Base-by-base conservation (phyloP, 257 asterid genomes). In the Fraxinus americana region DNA sequence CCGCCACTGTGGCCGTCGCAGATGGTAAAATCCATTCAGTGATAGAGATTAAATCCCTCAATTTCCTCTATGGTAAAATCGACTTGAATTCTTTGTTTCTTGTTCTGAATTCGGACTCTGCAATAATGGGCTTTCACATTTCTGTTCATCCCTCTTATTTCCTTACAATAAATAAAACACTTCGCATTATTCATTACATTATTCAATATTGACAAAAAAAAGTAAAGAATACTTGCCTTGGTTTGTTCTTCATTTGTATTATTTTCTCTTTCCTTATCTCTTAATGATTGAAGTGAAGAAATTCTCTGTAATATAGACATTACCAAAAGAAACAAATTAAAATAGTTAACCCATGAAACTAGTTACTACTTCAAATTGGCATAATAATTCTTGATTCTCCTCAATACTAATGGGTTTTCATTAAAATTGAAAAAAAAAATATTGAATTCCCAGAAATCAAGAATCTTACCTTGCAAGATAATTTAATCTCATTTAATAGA, bases 401-500 rank as follows among this genome's bases (percentile, higher is more conserved):
- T 25, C 27, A 25, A 25, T 25, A 25, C 27, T 25, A 25, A 25
- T 25, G 27, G 27, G 27, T 25, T 25, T 25, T 25, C 27, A 25
- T 25, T 25, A 25, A 25, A 25, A 25, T 25, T 25, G 27, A 25
- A 25, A 25, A 25, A 25, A 25, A 25, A 39, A 50, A 19, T 12
- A 5, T 48, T 19, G 65, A 6, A 23, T 19, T 19, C 16, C 10
- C 8, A 57, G 29, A 59, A 21, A 59, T 21, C 4, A 34, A 69
- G 21, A 57, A 52, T 36, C 85, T 76, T 67, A 93, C 98, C 92
- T 71, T 78, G 86, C 91, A 91, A 48, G 94, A 89, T 71, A 90
- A 54, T 77, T 80, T 89, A 85, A 94, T 91, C 84, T 94, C 90
- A 52, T 90, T 90, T 69, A 94, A 86, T 52, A 97, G 92, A 70